These are phyloP conservation scores for Spirogloea muscicola DNA, from an alignment of 139 green algal genomes.

Conservation along the genomic window DNA sequence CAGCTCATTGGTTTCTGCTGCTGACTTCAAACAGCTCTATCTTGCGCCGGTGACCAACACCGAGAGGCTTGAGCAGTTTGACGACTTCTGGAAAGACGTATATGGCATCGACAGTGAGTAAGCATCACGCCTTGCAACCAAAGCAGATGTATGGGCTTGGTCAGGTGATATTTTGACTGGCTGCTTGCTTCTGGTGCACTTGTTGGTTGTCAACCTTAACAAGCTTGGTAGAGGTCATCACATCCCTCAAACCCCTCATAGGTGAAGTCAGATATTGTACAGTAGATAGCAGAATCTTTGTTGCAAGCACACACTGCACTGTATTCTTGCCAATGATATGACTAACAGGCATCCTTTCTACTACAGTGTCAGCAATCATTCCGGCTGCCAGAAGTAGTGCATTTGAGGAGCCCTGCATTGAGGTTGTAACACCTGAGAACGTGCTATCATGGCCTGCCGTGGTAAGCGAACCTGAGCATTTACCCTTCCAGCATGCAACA, in stretches of 20 bases:
- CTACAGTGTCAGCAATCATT: constrained; percentile 27
- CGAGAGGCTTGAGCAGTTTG: constrained; percentile 78
- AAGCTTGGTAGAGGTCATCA: too few relatives aligned
- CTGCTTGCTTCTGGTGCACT: too few relatives aligned
- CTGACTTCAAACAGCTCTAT: constrained; percentile 57
- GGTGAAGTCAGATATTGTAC: too few relatives aligned
- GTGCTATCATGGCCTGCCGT: constrained; percentile 24
- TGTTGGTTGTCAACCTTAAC: too few relatives aligned
- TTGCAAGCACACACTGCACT: too few relatives aligned
- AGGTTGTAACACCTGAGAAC: constrained; percentile 25
- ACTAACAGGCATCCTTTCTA: neutral
- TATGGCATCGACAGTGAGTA: constrained; percentile 83
- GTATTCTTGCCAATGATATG: too few relatives aligned
- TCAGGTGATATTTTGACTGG: too few relatives aligned
- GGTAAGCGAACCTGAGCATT: neutral
- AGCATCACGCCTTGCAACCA: too few relatives aligned
- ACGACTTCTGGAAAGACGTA: constrained; percentile 84
- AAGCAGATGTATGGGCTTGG: too few relatives aligned
- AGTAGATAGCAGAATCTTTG: too few relatives aligned
- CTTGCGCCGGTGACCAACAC: constrained; percentile 66
- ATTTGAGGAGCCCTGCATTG: constrained; percentile 26
- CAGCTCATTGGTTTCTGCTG: constrained; percentile 59
- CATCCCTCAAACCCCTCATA: too few relatives aligned
- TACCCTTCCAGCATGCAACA: too few relatives aligned
- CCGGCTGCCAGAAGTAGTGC: constrained; percentile 13